Evolutionary conservation across 1,284 basidiomycete genomes (phyloP), one percentile per base, ranked within the genome.

Genomic region (Leccinum ponderosum): DNA sequence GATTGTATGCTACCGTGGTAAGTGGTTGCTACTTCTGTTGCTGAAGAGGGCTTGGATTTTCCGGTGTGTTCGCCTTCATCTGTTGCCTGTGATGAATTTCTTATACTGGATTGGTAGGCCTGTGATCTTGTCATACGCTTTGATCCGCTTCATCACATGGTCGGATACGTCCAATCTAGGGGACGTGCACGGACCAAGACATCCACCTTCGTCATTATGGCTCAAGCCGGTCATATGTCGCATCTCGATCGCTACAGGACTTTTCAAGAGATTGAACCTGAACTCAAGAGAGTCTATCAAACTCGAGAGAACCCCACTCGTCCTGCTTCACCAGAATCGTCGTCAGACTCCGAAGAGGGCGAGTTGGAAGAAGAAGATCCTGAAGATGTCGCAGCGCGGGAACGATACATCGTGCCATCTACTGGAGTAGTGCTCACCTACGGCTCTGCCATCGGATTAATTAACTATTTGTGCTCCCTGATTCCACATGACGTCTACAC

Each of bases 41-140:
- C 91, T 1, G 93, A 95, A 76, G 93, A 95, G 77, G 93, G 93
- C 0, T 81, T 95, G 27, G 92, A 95, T 73, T 93, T 95, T 74
- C 90, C 87, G 12, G 89, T 89, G 69, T 57, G 81, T 58, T 14
- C 29, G 14, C 33, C 20, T 53, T 4, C 14, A 42, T 31, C 8
- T 17, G 60, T 42, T 33, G 27, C 57, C 25, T 15, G 37, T 53
- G 22, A 29, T 7, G 14, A 53, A 55, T 31, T 15, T 11, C 47
- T 42, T 60, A 68, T 57, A 35, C 39, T 50, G 56, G 39, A 2
- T 57, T 4, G 48, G 12, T 59, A 92, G 89, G 87, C 89, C 9
- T 94, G 92, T 72, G 89, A 92, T 68, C 79, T 94, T n/a, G 90
- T 93, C 55, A 81, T 94, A 61, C 88, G 93, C 9, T 93, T 93